Evolutionary conservation across 2,329 filamentous ascomycete genomes (phyloP).

Genomic region (Trichophyton rubrum): DNA sequence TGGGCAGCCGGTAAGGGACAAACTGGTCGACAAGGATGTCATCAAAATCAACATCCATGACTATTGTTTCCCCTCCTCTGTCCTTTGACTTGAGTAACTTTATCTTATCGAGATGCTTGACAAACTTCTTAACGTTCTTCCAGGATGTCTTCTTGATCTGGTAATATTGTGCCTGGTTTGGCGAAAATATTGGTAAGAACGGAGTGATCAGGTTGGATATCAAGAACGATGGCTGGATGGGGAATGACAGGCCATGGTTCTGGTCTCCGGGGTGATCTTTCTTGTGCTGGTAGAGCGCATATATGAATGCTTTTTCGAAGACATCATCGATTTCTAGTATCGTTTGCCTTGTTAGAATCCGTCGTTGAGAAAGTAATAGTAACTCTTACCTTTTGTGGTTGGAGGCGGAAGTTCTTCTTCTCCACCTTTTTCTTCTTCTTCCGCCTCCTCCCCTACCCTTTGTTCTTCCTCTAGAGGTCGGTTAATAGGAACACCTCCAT

Average conservation of each 20-base stretch:
- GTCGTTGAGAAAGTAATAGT: not conserved
- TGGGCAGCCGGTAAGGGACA: slow-evolving; percentile 50
- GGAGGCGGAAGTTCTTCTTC: slow-evolving; percentile 31
- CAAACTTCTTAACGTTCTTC: slow-evolving; percentile 59
- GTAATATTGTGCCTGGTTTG: slow-evolving; percentile 44
- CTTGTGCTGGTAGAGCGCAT: slow-evolving; percentile 48
- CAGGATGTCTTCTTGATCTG: slow-evolving; percentile 59
- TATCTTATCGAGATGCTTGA: slow-evolving; percentile 54
- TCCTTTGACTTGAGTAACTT: slow-evolving; percentile 53
- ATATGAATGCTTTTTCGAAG: slow-evolving; percentile 53
- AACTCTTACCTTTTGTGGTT: slow-evolving; percentile 42
- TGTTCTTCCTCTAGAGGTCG: slow-evolving; percentile 26
- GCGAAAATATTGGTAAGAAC: slow-evolving; percentile 48
- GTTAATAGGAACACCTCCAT: slow-evolving; percentile 14
- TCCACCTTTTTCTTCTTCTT: slow-evolving; percentile 27
- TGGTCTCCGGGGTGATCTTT: slow-evolving; percentile 40
- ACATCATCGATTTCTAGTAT: slow-evolving; percentile 52
- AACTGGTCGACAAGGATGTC: slow-evolving; percentile 44
- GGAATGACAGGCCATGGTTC: slow-evolving; percentile 47
- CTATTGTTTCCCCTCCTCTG: slow-evolving; percentile 50
- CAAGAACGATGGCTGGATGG: slow-evolving; percentile 50
- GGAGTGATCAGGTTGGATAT: slow-evolving; percentile 55
- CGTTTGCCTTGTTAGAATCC: not conserved
- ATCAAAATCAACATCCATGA: slow-evolving; percentile 53
- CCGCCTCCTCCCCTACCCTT: slow-evolving; percentile 29